Conservation (phyloP, 2,329 filamentous ascomycete genomes). For the Colletotrichum camelliae region DNA sequence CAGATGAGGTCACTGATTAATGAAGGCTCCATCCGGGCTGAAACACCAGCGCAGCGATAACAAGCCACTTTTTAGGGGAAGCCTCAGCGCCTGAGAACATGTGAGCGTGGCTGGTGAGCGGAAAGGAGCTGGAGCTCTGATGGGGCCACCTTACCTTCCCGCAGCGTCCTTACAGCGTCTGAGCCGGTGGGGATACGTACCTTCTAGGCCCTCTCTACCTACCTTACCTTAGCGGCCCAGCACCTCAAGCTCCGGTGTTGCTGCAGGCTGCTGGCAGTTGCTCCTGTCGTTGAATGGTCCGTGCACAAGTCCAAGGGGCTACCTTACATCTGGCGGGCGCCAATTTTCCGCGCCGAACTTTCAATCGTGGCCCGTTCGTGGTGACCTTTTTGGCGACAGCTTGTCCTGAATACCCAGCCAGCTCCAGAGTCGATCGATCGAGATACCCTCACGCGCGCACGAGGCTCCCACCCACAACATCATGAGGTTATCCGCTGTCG, state of each 20-base stretch:
- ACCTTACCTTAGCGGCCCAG: not conserved
- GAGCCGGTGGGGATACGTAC: not conserved
- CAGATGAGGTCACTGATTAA: slow-evolving; percentile 22
- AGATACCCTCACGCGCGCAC: slow-evolving; percentile 14
- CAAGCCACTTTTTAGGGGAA: slow-evolving; percentile 3
- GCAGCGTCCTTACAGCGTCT: not conserved
- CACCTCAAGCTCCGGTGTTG: not conserved
- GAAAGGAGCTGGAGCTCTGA: not conserved
- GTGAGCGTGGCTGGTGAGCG: slow-evolving; percentile 4
- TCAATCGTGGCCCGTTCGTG: slow-evolving; percentile 23
- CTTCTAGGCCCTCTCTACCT: not conserved
- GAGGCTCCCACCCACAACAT: slow-evolving; percentile 28
- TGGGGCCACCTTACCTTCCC: not conserved
- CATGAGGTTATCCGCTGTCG: slow-evolving; percentile 71
- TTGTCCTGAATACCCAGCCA: slow-evolving; percentile 27
- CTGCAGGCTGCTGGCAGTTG: not conserved
- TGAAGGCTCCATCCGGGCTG: slow-evolving; percentile 9
- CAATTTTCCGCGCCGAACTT: slow-evolving; percentile 23
- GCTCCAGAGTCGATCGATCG: slow-evolving; percentile 2
- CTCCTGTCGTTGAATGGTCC: slow-evolving; percentile 1
- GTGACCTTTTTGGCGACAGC: slow-evolving; percentile 27
- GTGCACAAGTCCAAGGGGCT: slow-evolving; percentile 8
- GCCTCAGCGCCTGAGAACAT: not conserved
- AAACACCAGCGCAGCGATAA: slow-evolving; percentile 12
- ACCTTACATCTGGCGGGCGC: slow-evolving; percentile 17